Evolutionary conservation across 1,284 basidiomycete species (phyloP).

Genomic region (Cryptococcus deneoformans): DNA sequence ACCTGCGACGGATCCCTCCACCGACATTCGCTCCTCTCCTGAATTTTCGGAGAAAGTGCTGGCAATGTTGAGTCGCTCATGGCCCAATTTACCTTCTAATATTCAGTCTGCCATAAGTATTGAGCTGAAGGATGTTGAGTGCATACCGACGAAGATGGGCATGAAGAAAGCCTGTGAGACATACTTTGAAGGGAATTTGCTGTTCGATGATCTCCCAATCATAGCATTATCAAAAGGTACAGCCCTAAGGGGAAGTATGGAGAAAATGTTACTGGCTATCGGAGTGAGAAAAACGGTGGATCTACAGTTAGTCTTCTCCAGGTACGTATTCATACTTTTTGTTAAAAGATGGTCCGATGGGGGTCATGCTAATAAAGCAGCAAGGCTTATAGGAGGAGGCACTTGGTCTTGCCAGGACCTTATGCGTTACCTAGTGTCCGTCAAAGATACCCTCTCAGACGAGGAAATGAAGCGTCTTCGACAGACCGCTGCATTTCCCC

Average conservation of each 20-base stretch:
- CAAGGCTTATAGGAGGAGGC: slow-evolving; percentile 39
- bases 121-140: slow-evolving; percentile 63
- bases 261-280: slow-evolving; percentile 71
- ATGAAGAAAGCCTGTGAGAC: slow-evolving; percentile 71
- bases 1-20: slow-evolving; percentile 53
- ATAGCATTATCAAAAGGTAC: slow-evolving; percentile 69
- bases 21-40: slow-evolving; percentile 67
- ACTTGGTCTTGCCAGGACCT: slow-evolving; percentile 53
- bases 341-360: slow-evolving; percentile 3
- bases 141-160: slow-evolving; percentile 81
- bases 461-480: slow-evolving; percentile 71
- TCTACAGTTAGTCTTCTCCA: slow-evolving; percentile 78
- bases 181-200: slow-evolving; percentile 83
- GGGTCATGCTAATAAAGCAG: background rate
- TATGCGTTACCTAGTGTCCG: slow-evolving; percentile 85
- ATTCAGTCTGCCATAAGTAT: slow-evolving; percentile 60
- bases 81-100: slow-evolving; percentile 64
- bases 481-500: slow-evolving; percentile 77
- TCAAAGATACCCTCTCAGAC: slow-evolving; percentile 65
- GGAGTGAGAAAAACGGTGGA: slow-evolving; percentile 92
- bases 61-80: slow-evolving; percentile 66
- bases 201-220: slow-evolving; percentile 86
- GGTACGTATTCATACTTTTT: slow-evolving; percentile 52
- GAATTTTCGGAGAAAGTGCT: slow-evolving; percentile 83
- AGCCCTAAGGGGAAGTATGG: slow-evolving; percentile 68